These are phyloP conservation scores for Penicillium sp. DNA, from an alignment of 2,329 filamentous ascomycete species.

Conservation along the genomic window DNA sequence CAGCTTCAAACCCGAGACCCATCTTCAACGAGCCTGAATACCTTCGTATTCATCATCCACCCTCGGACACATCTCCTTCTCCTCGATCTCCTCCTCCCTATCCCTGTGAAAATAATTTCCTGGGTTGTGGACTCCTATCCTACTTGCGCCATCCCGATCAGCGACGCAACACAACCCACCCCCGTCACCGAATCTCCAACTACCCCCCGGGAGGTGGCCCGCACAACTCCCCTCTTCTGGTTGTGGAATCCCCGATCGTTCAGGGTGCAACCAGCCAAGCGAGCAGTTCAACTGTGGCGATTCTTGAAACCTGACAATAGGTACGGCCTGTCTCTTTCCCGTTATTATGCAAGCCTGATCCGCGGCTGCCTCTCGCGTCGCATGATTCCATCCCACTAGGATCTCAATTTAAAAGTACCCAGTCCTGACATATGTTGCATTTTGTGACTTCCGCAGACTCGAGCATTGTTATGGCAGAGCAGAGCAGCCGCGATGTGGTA, in stretches of 20 bases:
- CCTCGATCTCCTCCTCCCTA: conserved; percentile 22
- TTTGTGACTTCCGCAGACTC: conserved; percentile 41
- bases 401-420: conserved; percentile 6
- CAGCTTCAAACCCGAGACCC: conserved; percentile 42
- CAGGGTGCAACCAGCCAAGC: conserved; percentile 33
- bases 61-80: conserved; percentile 19
- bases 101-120: conserved; percentile 19
- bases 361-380: conserved; percentile 14
- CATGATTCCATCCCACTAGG: conserved; percentile 17
- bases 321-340: conserved; percentile 30
- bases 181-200: conserved; percentile 13
- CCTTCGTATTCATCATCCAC: conserved; percentile 31
- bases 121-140: conserved; percentile 24
- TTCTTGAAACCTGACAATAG: conserved; percentile 45
- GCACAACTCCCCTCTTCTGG: conserved; percentile 28
- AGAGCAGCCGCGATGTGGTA: conserved; percentile 70
- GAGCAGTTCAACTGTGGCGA: conserved; percentile 44
- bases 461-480: conserved; percentile 71
- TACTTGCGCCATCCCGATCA: conserved; percentile 21
- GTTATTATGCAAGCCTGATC: conserved; percentile 14
- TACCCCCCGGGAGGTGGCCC: conserved; percentile 24
- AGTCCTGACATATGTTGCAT: conserved; percentile 37
- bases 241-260: conserved; percentile 33
- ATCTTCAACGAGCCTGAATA: conserved; percentile 32
- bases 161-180: conserved; percentile 18